Percentiles rank a stretch among this genome's conserved stretches.
Conservation (phyloP, 306 rosid genomes). For the Argentina anserina region DNA sequence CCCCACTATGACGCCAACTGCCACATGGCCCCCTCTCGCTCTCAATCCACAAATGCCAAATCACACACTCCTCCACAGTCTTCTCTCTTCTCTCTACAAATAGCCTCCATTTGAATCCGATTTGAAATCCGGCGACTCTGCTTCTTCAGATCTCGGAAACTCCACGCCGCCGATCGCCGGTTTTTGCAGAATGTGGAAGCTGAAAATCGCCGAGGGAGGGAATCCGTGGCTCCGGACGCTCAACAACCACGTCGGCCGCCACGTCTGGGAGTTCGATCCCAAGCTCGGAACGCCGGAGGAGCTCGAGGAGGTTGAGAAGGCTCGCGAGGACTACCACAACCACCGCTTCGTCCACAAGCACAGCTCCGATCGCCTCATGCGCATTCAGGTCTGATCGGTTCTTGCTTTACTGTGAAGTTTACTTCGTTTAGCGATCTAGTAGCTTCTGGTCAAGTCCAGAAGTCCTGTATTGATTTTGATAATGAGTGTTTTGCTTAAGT, state of each 20-base stretch:
- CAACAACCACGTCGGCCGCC: slow-evolving; percentile 70
- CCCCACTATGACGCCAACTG: too few relatives aligned
- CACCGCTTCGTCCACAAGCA: slow-evolving; percentile 58
- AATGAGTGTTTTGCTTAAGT: not conserved
- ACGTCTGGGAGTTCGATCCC: slow-evolving; percentile 82
- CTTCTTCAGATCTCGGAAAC: not conserved
- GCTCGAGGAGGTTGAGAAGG: slow-evolving; percentile 40
- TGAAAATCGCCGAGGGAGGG: slow-evolving; percentile 70
- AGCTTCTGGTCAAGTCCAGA: not conserved
- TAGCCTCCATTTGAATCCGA: not conserved
- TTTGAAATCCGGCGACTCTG: not conserved
- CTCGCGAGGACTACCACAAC: slow-evolving; percentile 40
- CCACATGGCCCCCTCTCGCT: not conserved
- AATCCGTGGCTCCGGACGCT: slow-evolving; percentile 61
- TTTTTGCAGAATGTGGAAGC: slow-evolving; percentile 66
- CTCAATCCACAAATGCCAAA: not conserved
- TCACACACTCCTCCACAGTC: too few relatives aligned
- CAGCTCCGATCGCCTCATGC: slow-evolving; percentile 81
- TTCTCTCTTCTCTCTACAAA: slow-evolving; percentile 1
- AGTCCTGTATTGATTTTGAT: not conserved
- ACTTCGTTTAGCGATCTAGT: not conserved
- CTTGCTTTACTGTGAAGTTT: not conserved
- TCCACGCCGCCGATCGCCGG: not conserved
- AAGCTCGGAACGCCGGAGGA: slow-evolving; percentile 46
- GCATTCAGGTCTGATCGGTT: slow-evolving; percentile 52